phyloP scores from a whole-genome alignment of 129 eudicot species.

The Lactuca sativa region DNA sequence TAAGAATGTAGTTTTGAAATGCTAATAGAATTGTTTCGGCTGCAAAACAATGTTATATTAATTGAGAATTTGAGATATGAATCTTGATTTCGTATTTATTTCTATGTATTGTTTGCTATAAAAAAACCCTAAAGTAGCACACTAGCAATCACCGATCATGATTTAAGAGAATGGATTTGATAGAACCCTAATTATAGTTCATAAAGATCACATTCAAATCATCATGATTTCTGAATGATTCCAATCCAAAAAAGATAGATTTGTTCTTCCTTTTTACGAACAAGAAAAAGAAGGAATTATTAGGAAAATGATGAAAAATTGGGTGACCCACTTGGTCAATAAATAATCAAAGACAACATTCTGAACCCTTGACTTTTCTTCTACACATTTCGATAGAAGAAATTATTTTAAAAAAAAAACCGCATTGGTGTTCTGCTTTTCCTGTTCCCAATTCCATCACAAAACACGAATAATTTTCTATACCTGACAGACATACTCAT shows the following conservation, averaged over 20 bases:
- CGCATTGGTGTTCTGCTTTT: constrained; percentile 44
- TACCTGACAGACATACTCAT: constrained; percentile 32
- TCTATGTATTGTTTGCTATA: not conserved
- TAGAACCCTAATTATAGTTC: constrained; percentile 23
- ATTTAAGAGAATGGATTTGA: not conserved
- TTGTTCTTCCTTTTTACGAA: constrained; percentile 14
- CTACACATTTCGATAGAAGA: constrained; percentile 22
- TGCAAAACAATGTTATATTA: constrained; percentile 38
- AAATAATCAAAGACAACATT: constrained; percentile 30
- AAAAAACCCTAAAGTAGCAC: constrained; percentile 13
- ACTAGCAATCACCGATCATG: not conserved
- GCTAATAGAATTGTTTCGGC: constrained; percentile 93
- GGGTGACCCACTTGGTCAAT: constrained; percentile 41
- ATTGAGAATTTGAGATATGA: too few relatives aligned
- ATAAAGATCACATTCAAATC: constrained; percentile 27
- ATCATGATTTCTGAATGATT: constrained; percentile 30
- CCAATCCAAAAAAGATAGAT: constrained; percentile 21
- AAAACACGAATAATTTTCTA: constrained; percentile 24
- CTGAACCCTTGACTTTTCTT: constrained; percentile 36
- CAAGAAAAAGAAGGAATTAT: not conserved
- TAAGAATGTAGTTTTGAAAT: constrained; percentile 90
- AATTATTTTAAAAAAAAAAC: constrained; percentile 15
- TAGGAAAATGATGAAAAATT: constrained; percentile 12
- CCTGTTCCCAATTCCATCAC: constrained; percentile 37
- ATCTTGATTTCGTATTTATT: not conserved